Percentiles rank a stretch among this genome's conserved stretches.
Evolutionary conservation across 768 basidiomycete genomes (phyloP).

Genomic region (Leccinellum luteum): DNA sequence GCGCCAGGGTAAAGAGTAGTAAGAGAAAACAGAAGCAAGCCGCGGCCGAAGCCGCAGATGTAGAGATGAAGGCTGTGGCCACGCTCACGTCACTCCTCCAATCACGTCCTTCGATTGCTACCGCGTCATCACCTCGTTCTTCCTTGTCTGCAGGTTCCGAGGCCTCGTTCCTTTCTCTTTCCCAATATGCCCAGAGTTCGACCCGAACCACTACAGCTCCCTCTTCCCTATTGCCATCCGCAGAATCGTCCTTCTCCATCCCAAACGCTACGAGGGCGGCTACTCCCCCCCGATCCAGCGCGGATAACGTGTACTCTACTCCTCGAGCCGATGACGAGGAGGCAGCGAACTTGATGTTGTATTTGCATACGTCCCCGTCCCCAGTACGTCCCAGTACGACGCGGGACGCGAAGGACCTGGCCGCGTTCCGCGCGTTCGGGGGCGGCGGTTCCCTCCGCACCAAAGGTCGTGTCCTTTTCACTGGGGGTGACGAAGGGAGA

Average conservation of each 20-base stretch:
- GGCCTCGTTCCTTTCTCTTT: constrained; percentile 58
- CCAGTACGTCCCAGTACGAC: constrained; percentile 62
- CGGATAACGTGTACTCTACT: constrained; percentile 41
- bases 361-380: constrained; percentile 81
- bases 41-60: constrained; percentile 39
- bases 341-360: constrained; percentile 84
- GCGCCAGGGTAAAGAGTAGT: constrained; percentile 37
- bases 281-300: constrained; percentile 35
- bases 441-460: constrained; percentile 46
- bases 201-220: constrained; percentile 47
- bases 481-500: constrained; percentile 36
- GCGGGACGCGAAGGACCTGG: constrained; percentile 39
- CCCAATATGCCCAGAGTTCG: constrained; percentile 68
- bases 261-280: constrained; percentile 24
- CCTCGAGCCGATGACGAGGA: constrained; percentile 66
- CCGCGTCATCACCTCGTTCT: constrained; percentile 67
- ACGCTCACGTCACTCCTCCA: constrained; percentile 73
- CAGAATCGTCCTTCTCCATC: constrained; percentile 38
- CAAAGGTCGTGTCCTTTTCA: constrained; percentile 71
- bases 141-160: constrained; percentile 70
- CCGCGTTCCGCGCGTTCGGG: constrained; percentile 56
- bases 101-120: constrained; percentile 58
- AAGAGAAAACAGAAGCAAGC: constrained; percentile 51
- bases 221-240: constrained; percentile 38
- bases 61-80: constrained; percentile 82